Percentiles rank a stretch among this genome's conserved stretches.
phyloP scores from a whole-genome alignment of 768 basidiomycete genomes.

The Scleroderma citrinum region DNA sequence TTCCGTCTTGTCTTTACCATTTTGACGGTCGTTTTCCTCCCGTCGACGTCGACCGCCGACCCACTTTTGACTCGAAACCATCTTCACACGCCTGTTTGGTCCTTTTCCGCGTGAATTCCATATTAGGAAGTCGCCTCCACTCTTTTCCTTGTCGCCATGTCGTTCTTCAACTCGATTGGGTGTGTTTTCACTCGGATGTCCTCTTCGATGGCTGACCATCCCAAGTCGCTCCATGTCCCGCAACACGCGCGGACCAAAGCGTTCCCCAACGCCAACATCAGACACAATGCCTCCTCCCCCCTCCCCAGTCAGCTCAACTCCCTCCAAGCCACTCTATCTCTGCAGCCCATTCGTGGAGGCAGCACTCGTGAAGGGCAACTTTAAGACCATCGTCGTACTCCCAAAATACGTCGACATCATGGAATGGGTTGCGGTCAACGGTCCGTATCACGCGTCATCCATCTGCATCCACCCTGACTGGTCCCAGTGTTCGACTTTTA shows the following conservation, averaged over 20 bases:
- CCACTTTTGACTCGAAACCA: no score
- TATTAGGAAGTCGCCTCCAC: background rate
- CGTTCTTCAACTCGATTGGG: slow-evolving; percentile 82
- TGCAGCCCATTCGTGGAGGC: slow-evolving; percentile 94
- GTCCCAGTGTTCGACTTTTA: slow-evolving; percentile 91
- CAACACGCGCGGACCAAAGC: slow-evolving; percentile 61
- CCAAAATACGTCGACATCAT: slow-evolving; percentile 95
- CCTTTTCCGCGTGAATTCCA: background rate
- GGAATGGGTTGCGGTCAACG: slow-evolving; percentile 96
- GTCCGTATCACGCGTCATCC: slow-evolving; percentile 42
- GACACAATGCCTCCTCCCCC: slow-evolving; percentile 42
- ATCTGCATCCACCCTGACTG: no score
- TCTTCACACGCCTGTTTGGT: slow-evolving; percentile 13
- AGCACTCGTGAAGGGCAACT: slow-evolving; percentile 94
- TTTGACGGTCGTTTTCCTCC: background rate
- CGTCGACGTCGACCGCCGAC: no score
- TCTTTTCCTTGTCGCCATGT: slow-evolving; percentile 41
- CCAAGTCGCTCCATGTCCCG: slow-evolving; percentile 71
- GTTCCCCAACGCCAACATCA: slow-evolving; percentile 72
- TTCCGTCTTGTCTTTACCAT: slow-evolving; percentile 56
- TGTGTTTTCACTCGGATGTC: slow-evolving; percentile 29
- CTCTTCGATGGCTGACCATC: slow-evolving; percentile 4
- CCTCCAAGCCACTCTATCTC: slow-evolving; percentile 71
- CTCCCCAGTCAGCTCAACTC: slow-evolving; percentile 27
- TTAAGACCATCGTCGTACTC: slow-evolving; percentile 95